These are phyloP conservation scores for Myxozyma lipomycoides DNA, from an alignment of 805 yeast genomes.

Conservation along the genomic window DNA sequence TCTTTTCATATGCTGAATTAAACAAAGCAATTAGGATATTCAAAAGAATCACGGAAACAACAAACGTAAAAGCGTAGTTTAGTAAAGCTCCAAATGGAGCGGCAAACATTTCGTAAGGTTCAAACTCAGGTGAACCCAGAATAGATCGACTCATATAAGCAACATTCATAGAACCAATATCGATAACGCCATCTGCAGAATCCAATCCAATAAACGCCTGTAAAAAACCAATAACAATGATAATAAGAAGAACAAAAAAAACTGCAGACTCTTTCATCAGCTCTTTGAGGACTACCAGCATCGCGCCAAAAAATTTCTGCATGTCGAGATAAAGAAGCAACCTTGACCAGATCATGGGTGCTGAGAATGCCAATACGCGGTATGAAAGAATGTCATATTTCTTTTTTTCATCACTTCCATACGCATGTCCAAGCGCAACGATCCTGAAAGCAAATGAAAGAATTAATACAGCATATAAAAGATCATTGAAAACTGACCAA, in stretches of 20 bases:
- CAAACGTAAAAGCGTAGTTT: conserved; percentile 72
- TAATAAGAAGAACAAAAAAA: conserved; percentile 67
- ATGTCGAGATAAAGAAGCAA: conserved; percentile 73
- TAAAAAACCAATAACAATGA: conserved; percentile 72
- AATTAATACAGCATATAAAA: conserved; percentile 55
- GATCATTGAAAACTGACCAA: conserved; percentile 74
- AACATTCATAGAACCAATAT: conserved; percentile 62
- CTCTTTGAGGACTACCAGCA: conserved; percentile 77
- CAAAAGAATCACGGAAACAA: conserved; percentile 63
- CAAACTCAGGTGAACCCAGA: conserved; percentile 69
- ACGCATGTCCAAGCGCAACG: conserved; percentile 35
- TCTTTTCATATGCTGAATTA: conserved; percentile 76
- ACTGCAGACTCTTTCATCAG: conserved; percentile 86
- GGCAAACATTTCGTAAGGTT: conserved; percentile 63
- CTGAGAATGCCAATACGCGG: conserved; percentile 68
- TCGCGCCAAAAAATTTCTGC: conserved; percentile 76
- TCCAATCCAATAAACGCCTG: conserved; percentile 87
- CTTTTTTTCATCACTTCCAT: conserved; percentile 6
- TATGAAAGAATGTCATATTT: conserved; percentile 54
- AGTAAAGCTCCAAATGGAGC: conserved; percentile 82
- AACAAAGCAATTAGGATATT: conserved; percentile 81
- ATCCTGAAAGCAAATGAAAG: conserved; percentile 55
- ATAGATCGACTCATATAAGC: conserved; percentile 66
- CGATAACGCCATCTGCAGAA: conserved; percentile 79
- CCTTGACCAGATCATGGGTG: conserved; percentile 85